Conservation (phyloP, 176 grass and related monocot genomes). For the Calamus simplicifolius region DNA sequence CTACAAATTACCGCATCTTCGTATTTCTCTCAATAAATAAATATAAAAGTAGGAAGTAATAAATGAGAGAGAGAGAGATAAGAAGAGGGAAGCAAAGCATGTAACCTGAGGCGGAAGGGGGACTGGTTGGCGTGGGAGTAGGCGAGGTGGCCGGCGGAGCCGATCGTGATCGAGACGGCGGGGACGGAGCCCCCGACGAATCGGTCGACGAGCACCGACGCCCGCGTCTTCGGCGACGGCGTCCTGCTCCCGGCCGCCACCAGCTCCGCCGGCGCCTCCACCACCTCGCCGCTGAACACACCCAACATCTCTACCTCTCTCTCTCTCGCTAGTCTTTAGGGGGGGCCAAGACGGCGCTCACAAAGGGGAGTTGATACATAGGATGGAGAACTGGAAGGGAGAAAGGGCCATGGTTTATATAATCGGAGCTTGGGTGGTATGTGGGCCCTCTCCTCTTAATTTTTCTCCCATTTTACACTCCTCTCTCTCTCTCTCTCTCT, state of each 20-base stretch:
- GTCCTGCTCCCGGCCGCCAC: conserved; percentile 85
- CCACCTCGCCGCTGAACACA: conserved; percentile 86
- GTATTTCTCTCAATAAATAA: too few relatives aligned
- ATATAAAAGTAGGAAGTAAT: neutral
- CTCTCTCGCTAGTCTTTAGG: too few relatives aligned
- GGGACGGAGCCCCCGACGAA: conserved; percentile 41
- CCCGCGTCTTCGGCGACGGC: conserved; percentile 85
- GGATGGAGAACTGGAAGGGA: too few relatives aligned
- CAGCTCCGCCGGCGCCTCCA: conserved; percentile 80
- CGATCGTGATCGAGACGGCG: conserved; percentile 64
- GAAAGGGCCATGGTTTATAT: too few relatives aligned
- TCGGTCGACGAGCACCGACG: conserved; percentile 52
- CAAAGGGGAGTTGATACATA: too few relatives aligned
- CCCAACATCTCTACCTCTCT: conserved; percentile 46
- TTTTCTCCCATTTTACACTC: too few relatives aligned
- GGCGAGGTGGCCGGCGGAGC: conserved; percentile 38
- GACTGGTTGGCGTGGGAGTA: conserved; percentile 75
- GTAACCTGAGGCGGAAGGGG: conserved; percentile 61
- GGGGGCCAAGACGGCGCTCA: too few relatives aligned
- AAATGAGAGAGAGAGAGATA: neutral
- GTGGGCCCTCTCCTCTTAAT: too few relatives aligned
- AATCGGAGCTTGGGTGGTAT: too few relatives aligned
- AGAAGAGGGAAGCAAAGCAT: neutral
- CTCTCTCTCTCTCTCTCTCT: too few relatives aligned
- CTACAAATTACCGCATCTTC: too few relatives aligned